Conservation (phyloP, 2,329 filamentous ascomycete species). For the Cladosporium sp. region DNA sequence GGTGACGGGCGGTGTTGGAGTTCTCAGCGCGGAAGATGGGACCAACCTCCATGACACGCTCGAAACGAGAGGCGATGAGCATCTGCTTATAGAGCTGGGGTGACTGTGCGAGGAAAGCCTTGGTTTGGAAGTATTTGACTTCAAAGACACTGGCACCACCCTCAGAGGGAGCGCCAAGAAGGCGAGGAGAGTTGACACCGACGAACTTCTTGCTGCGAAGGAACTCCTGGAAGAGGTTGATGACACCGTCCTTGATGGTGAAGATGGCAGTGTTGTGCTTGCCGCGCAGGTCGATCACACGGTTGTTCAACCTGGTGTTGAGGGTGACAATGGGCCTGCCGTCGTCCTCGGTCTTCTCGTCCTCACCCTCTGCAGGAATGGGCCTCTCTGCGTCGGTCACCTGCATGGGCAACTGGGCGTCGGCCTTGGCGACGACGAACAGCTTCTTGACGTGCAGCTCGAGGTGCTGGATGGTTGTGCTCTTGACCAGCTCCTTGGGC, state of each 20-base stretch:
- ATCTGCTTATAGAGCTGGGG: slow-evolving; percentile 88
- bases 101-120: slow-evolving; percentile 74
- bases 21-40: slow-evolving; percentile 85
- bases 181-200: slow-evolving; percentile 82
- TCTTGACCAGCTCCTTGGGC: slow-evolving; percentile 83
- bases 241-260: slow-evolving; percentile 61
- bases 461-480: slow-evolving; percentile 70
- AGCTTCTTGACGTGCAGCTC: slow-evolving; percentile 88
- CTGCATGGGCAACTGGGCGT: slow-evolving; percentile 58
- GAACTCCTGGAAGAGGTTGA: slow-evolving; percentile 72
- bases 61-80: slow-evolving; percentile 73
- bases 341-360: slow-evolving; percentile 47
- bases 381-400: slow-evolving; percentile 50
- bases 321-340: slow-evolving; percentile 70
- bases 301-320: slow-evolving; percentile 83
- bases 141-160: slow-evolving; percentile 90
- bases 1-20: slow-evolving; percentile 76
- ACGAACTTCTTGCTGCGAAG: slow-evolving; percentile 71
- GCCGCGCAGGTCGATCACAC: slow-evolving; percentile 85
- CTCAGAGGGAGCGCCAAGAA: slow-evolving; percentile 87
- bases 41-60: slow-evolving; percentile 73
- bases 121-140: slow-evolving; percentile 81
- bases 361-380: slow-evolving; percentile 46
- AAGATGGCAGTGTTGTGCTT: slow-evolving; percentile 89
- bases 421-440: slow-evolving; percentile 67